Evolutionary conservation across 2,329 filamentous ascomycete species (phyloP), one percentile per base, ranked within the genome.

Genomic region (Berkeleyomyces basicola): DNA sequence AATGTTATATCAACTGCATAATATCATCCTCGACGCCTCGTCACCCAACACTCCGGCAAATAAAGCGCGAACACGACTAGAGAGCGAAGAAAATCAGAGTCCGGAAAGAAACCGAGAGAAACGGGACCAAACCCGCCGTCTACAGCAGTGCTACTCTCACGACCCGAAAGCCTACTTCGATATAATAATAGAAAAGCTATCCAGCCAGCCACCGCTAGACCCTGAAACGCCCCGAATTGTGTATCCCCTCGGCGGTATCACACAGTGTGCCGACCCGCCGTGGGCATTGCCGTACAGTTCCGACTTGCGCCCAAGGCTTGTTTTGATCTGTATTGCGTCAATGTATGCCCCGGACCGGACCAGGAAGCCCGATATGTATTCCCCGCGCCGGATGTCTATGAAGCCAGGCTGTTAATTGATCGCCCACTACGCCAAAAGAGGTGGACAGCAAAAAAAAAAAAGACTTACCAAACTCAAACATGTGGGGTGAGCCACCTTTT

Each of bases 161-260:
- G 51, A 23, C 37, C 46, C 36, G 62, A 66, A 58, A 31, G 58
- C 39, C 59, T 71, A 66, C 58, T 61, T 64, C 33, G 62, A 74
- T 62, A 76, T 87, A 69, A 97, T 84, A 63, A 96, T 78, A 7
- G 88, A 86, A 71, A 96, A 89, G 3, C 88, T 87, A 71, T 96
- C 90, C 31, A 96, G 76, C 89, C 89, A 95, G 58, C 81, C 72
- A 44, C 80, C 90, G 69, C 84, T 88, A 60, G 87, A 88, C 63
- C 93, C 93, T 9, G 88, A 87, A 66, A 97, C 80, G 64, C 93
- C 93, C 65, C 88, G 91, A 70, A 97, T 86, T 67, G 80, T 88
- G 74, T 93, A 96, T 58, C 92, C 92, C 67, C 87, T 80, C 9
- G 93, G 93, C 60, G 92, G 90, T 68, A 97, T 88, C 65, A 99